Evolutionary conservation across 345 rosid species (phyloP), one percentile per base, ranked within the genome.

Genomic region (Laguncularia racemosa): DNA sequence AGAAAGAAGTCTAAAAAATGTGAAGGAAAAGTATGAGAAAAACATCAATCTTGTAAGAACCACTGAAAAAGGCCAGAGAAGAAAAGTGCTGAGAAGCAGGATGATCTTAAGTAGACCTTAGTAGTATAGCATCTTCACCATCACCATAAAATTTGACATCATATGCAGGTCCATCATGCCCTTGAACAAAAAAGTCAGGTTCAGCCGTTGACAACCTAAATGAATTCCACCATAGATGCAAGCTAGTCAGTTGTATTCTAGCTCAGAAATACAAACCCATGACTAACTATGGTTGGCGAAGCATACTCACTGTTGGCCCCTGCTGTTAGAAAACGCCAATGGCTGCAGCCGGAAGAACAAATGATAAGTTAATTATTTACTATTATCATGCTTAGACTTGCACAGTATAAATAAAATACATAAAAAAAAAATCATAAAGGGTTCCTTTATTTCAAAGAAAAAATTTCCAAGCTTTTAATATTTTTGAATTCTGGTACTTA

Each of bases 101-200:
- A 53, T 63, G 40, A 33, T 33, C 40, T 33, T 9, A 5, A 0
- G 11, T 56, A 48, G 65, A 93, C 99, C 99, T 93, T 60, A 93
- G 63, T 16, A 93, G 72, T 74, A 93, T 74, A 55, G 79, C 72
- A 72, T 85, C 84, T 52, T 83, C 90, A 20, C 72, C 75, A 47
- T 82, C 64, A 0, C 95, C 95, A 21, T 83, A 89, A 64, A 93
- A 93, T 74, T 89, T 85, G 48, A 93, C 77, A 78, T 93, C 99
- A 66, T 93, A 93, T 2, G 84, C 89, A 19, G 99, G 95, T 21
- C 97, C 99, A 17, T 86, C 86, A 57, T 89, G 99, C 52, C 79
- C 97, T 48, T 53, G 81, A 72, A 93, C 52, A 15, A 83, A 70
- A 16, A 81, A 77, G 60, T 71, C 63, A 16, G 99, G 95, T 58